Evolutionary conservation across 208 protist species (phyloP).

Genomic region (Sergeia podlipaevii): DNA sequence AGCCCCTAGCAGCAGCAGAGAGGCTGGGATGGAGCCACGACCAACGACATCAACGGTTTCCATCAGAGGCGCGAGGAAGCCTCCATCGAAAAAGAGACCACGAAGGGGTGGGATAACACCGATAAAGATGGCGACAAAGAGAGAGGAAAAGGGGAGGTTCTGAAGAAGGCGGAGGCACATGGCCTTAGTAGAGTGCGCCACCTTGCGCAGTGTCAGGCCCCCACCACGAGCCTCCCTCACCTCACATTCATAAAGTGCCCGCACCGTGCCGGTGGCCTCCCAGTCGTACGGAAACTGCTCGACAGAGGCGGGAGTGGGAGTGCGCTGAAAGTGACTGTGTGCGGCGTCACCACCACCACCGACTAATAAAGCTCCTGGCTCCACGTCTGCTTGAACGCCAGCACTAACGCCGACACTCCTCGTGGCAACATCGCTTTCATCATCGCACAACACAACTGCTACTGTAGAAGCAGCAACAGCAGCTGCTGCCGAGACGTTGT

Average conservation of each 20-base stretch:
- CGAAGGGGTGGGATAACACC: conserved; percentile 57
- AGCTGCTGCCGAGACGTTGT: neutral
- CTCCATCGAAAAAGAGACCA: conserved; percentile 46
- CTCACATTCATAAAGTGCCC: conserved; percentile 44
- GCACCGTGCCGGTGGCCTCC: conserved; percentile 38
- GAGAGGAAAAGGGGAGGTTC: conserved; percentile 64
- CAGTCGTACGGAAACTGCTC: conserved; percentile 57
- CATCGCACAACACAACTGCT: conserved; percentile 25
- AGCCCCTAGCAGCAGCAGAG: conserved; percentile 72
- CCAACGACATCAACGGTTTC: conserved; percentile 48
- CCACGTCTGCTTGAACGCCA: neutral
- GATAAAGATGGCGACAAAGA: conserved; percentile 62
- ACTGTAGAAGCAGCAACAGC: neutral
- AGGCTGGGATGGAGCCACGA: conserved; percentile 59
- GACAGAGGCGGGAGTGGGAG: conserved; percentile 2
- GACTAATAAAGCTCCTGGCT: too few species aligned
- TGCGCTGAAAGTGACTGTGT: neutral
- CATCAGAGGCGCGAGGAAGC: conserved; percentile 56
- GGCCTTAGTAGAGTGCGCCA: conserved; percentile 4
- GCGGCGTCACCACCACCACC: neutral
- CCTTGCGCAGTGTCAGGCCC: conserved; percentile 4
- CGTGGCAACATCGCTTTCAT: too few species aligned
- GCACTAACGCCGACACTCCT: neutral
- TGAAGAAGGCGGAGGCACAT: conserved; percentile 18
- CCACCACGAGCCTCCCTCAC: conserved; percentile 17